Evolutionary conservation across 345 rosid species (phyloP).

Genomic region (Rhodamnia argentea): DNA sequence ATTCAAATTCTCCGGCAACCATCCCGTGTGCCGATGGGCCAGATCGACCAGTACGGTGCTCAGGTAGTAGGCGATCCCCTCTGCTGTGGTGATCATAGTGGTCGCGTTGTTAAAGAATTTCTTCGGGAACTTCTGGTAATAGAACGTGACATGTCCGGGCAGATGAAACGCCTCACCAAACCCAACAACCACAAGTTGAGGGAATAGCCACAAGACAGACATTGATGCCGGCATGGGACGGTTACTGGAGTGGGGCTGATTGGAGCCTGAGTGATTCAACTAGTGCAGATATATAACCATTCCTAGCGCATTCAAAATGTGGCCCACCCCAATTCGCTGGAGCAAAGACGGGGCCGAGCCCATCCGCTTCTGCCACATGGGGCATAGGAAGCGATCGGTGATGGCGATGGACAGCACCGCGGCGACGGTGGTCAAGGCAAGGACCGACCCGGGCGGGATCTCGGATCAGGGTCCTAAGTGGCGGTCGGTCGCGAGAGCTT

Average conservation of each 20-base stretch:
- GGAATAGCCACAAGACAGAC: constrained; percentile 38
- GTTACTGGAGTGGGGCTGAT: not conserved
- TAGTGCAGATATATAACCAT: constrained; percentile 12
- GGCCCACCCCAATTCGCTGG: constrained; percentile 21
- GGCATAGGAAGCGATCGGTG: constrained; percentile 22
- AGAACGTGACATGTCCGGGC: constrained; percentile 4
- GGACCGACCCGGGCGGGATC: constrained; percentile 33
- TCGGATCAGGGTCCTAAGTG: constrained; percentile 16
- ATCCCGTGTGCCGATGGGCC: constrained; percentile 7
- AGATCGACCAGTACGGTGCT: not conserved
- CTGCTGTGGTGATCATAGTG: not conserved
- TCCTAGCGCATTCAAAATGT: constrained; percentile 3
- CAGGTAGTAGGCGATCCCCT: constrained; percentile 1
- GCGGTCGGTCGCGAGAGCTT: constrained; percentile 30
- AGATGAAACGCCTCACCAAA: constrained; percentile 20
- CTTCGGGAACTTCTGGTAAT: constrained; percentile 1
- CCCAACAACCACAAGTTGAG: constrained; percentile 26
- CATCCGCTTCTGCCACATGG: constrained; percentile 16
- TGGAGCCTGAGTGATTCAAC: constrained; percentile 24
- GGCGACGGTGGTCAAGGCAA: constrained; percentile 8
- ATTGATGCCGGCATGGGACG: constrained; percentile 7
- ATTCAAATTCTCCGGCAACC: constrained; percentile 40
- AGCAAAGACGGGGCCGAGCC: constrained; percentile 9
- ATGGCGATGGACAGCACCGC: constrained; percentile 28
- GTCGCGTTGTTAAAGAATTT: constrained; percentile 1